phyloP scores from a whole-genome alignment of 2,329 filamentous ascomycete genomes.

The Microsporum audouinii region DNA sequence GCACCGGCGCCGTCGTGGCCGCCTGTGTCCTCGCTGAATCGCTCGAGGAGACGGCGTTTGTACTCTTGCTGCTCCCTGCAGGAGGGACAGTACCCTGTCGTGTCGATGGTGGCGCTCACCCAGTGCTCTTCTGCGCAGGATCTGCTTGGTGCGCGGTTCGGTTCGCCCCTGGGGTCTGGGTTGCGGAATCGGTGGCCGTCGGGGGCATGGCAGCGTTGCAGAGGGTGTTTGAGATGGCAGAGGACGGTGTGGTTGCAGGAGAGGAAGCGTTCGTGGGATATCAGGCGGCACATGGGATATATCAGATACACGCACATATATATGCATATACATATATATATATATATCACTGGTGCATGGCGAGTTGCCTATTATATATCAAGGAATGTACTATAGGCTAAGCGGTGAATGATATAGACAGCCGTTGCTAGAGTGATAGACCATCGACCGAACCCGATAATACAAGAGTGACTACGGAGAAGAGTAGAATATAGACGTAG shows the following conservation, averaged over 20 bases:
- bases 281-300: slow-evolving; percentile 12
- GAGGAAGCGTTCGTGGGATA: slow-evolving; percentile 9
- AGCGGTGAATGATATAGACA: too few species aligned
- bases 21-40: not conserved
- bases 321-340: not conserved
- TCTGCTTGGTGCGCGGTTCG: slow-evolving; percentile 1
- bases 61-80: slow-evolving; percentile 6
- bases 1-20: not conserved
- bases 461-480: not conserved
- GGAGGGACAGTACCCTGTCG: slow-evolving; percentile 5
- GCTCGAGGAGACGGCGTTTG: not conserved
- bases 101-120: not conserved
- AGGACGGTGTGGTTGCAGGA: slow-evolving; percentile 9
- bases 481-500: not conserved
- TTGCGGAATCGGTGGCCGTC: slow-evolving; percentile 11
- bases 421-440: too few species aligned
- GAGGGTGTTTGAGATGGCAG: slow-evolving; percentile 12
- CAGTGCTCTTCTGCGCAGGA: slow-evolving; percentile 13
- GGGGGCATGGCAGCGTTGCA: slow-evolving; percentile 13
- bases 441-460: not conserved
- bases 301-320: too few species aligned
- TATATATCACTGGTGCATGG: not conserved
- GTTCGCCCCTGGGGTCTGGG: not conserved
- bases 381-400: too few species aligned
- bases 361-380: too few species aligned